Base-by-base conservation (phyloP, 495 filamentous ascomycete genomes). In the Neurospora sp. region DNA sequence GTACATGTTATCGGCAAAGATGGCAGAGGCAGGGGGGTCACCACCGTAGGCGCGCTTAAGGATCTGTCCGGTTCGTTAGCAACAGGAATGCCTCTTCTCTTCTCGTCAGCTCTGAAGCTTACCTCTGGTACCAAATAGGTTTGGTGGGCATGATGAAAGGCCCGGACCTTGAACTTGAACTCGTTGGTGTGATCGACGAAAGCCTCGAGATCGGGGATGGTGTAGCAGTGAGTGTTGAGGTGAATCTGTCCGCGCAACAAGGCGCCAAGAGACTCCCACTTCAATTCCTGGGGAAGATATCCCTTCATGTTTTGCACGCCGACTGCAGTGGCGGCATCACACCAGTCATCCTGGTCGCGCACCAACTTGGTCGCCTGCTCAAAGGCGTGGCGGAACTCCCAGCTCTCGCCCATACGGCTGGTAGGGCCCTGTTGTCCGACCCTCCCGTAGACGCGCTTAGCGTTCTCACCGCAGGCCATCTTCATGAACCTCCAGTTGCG, bases 401-500 rank as follows among this genome's bases (percentile, higher is more conserved):
- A 91, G 46, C 88, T 88, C 77, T 90, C 88, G 10, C 87, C 89
- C 76, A 89, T 79, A 18, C 84, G 80, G 74, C 84, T 88, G 61
- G 77, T 74, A 20, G 84, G 84, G 0, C 84, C 81, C 37, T 76
- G 76, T 42, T 82, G 79, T n/a, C 82, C 83, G 11, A 69, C 46
- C 59, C 76, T 81, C 27, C 81, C 86, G 74, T 89, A 89, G 4
- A 87, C 84, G 8, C 84, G 73, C 79, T 87, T 86, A 5, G 89
- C 81, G 76, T 91, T 91, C 80, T 90, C 89, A 8, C 90, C 90
- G 69, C 89, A 91, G 1, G 90, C 90, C 90, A 92, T 92, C 81
- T 92, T 92, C 82, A 92, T 88, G 79, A 87, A 91, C 42, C 87
- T 80, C 84, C 84, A 86, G 69, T 78, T 84, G 31, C 80, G 81